Base-by-base conservation (phyloP, 2,329 filamentous ascomycete genomes). In the Penicillium capsulatum region DNA sequence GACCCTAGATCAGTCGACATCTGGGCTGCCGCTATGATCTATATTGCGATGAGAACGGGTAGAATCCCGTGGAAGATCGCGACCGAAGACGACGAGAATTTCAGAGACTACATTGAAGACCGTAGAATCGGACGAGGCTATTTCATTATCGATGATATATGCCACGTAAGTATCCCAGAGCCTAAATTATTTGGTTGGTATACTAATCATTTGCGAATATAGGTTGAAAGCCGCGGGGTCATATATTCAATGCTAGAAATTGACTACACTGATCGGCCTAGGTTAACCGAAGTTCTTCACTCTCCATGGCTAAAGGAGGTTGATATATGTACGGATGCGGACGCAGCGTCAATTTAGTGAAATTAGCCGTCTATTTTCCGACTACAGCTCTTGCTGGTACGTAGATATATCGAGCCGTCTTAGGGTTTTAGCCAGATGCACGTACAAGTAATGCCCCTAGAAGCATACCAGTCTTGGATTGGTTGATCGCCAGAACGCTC, bases 21-120 rank as follows among this genome's bases (percentile, higher is more conserved):
- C n/a, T 94, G 88, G 88, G 87, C 88, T 28, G 92, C 86, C 47
- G 88, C 88, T 60, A 86, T 94, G 38, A 94, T 94, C 40, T 94
- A 94, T 68, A 92, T 94, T 87, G 88, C 88, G 15, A 94, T 94
- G 88, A 77, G 88, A 44, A 94, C 86, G 4, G 88, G 88, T 7
- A 77, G 86, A 35, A 87, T 94, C 63, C 73, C 94, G n/a, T 94
- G 88, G 88, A 38, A 34, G 27, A 38, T 38, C 10, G 35, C 31
- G 26, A 43, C 31, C 19, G 27, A 30, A 15, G 26, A 35, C 3
- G 36, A 38, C 35, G 40, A 43, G 17, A 26, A 17, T 36, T 35
- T 38, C 15, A 34, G 36, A 38, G 40, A 43, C 19, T 38, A 43
- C 20, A 20, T 37, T n/a, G 27, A 15, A 31, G 40, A 43, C 19